Percentiles rank a stretch among this genome's conserved stretches.
phyloP scores from a whole-genome alignment of 441 rosid species.

The Omphalea diandra region DNA sequence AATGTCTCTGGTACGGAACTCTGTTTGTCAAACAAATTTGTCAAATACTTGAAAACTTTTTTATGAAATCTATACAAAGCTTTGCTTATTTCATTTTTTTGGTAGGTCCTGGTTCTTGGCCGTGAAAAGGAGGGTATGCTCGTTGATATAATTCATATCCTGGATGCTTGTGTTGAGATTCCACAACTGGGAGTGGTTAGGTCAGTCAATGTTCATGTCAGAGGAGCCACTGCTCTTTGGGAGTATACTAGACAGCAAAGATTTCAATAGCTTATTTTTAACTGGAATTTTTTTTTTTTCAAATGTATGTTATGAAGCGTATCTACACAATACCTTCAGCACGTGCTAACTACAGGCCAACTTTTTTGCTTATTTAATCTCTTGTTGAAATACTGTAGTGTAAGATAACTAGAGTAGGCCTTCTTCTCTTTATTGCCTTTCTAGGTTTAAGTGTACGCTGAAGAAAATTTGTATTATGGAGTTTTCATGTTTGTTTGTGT shows the following conservation, averaged over 20 bases:
- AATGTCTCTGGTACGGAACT: no score
- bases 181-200: conserved; percentile 96
- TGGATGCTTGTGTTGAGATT: conserved; percentile 93
- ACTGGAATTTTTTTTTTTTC: background rate
- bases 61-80: background rate
- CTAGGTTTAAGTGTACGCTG: no score
- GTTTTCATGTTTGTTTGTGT: no score
- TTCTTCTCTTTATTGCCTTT: no score
- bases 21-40: background rate
- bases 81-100: conserved; percentile 21
- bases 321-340: background rate
- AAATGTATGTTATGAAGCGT: background rate
- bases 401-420: background rate
- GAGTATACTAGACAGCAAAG: conserved; percentile 96
- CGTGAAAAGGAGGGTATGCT: conserved; percentile 97
- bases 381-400: conserved; percentile 2
- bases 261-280: conserved; percentile 32
- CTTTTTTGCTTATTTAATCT: background rate
- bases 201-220: conserved; percentile 94
- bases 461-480: no score
- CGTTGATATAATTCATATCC: conserved; percentile 81
- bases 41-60: background rate
- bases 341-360: conserved; percentile 1
- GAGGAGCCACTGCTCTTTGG: conserved; percentile 97
- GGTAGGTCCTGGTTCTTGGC: conserved; percentile 91